Evolutionary conservation across 768 basidiomycete genomes (phyloP), one percentile per base, ranked within the genome.

Genomic region (Baorangia bicolor): DNA sequence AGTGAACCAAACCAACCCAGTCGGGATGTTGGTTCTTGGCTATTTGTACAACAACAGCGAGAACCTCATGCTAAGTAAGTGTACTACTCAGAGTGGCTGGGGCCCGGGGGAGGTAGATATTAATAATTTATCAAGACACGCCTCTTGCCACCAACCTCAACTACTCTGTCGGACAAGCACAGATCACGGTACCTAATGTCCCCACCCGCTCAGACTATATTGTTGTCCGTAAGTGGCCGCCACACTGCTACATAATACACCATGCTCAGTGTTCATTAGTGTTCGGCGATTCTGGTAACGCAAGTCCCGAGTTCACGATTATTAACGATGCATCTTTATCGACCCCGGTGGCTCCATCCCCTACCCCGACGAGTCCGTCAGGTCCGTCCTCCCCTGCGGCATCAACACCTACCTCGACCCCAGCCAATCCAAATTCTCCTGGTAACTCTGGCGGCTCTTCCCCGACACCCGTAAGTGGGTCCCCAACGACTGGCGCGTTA

Each of bases 291-390:
- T 78, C 77, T 40, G 75, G 75, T 38, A 76, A 76, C 37, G 69
- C 74, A 9, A 75, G 74, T 46, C 75, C 73, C 16, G 23, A 69
- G 45, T 77, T 76, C 37, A 75, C 74, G 53, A 76, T 76, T 39
- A 70, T 81, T 60, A 81, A 96, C 35, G 92, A 92, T 61, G 68
- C 72, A 27, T 75, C 80, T 53, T 79, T 77, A 40, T 72, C 68
- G 9, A 44, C 63, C 20, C 38, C 64, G 27, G 31, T 21, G 44
- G 13, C 59, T 10, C 40, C 67, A 6, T 33, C 51, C 21, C 39
- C 64, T 43, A 6, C 10, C 7, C 28, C 57, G 10, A 31, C 65
- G 12, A 37, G 27, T 44, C 20, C 50, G 14, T 23, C 60, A 37
- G 46, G 31, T 47, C 12, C 57, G 23, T 31, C n/a, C n/a, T n/a